phyloP scores from a whole-genome alignment of 139 green algal species.

The Pseudopediastrum boryanum region DNA sequence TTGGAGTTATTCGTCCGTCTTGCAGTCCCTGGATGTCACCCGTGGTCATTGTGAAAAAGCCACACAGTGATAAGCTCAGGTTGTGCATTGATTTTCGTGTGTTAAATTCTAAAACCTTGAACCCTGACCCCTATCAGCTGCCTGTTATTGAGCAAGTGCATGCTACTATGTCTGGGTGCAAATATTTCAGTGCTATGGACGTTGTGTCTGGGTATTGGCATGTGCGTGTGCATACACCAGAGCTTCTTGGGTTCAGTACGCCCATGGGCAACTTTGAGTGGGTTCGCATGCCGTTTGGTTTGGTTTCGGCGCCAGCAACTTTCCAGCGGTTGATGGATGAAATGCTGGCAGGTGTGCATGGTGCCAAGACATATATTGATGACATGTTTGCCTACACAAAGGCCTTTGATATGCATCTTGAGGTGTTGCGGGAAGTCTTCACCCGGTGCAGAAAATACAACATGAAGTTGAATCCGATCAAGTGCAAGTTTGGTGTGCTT shows the following conservation, averaged over 20 bases:
- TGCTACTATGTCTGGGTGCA: conserved; percentile 10
- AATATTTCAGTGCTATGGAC: conserved; percentile 1
- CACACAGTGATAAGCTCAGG: conserved; percentile 1
- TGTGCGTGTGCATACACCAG: neutral
- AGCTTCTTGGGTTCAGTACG: conserved; percentile 13
- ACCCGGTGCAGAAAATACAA: neutral
- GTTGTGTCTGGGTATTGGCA: conserved; percentile 24
- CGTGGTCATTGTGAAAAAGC: conserved; percentile 17
- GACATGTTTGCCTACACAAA: conserved; percentile 26
- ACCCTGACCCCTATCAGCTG: conserved; percentile 9
- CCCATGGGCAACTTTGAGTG: conserved; percentile 17
- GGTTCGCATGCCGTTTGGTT: conserved; percentile 15
- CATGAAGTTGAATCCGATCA: conserved; percentile 29
- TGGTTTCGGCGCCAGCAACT: conserved; percentile 14
- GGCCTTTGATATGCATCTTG: conserved; percentile 26
- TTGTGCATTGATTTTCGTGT: neutral
- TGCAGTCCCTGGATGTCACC: conserved; percentile 21
- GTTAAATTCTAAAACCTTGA: neutral
- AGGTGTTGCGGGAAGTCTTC: conserved; percentile 10
- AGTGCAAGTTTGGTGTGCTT: conserved; percentile 30
- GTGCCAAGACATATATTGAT: conserved; percentile 29
- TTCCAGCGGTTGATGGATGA: conserved; percentile 40
- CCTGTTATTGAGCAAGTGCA: conserved; percentile 15
- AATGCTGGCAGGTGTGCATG: neutral
- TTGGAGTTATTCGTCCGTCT: conserved; percentile 5